Evolutionary conservation across 1,284 basidiomycete genomes (phyloP).

Genomic region (Sporisorium sorghi): DNA sequence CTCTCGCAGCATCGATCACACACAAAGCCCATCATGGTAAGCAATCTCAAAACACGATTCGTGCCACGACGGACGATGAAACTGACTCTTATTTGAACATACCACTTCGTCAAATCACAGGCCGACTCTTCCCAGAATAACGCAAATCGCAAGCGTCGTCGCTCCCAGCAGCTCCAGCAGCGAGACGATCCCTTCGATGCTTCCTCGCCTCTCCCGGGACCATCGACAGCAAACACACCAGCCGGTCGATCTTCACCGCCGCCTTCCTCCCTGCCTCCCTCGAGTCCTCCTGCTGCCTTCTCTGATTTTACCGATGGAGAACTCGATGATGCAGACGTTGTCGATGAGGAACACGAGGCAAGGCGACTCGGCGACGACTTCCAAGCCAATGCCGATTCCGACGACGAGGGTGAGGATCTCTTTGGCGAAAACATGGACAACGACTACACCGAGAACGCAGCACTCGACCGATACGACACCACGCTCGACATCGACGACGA

Average conservation of each 20-base stretch:
- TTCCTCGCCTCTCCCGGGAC: conserved; percentile 43
- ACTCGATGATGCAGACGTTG: conserved; percentile 46
- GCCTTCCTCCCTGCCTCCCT: conserved; percentile 64
- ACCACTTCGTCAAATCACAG: conserved; percentile 3
- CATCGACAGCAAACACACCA: conserved; percentile 48
- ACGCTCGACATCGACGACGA: conserved; percentile 85
- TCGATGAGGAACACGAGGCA: conserved; percentile 66
- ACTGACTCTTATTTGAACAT: conserved; percentile 6
- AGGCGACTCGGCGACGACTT: conserved; percentile 70
- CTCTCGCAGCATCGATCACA: neutral
- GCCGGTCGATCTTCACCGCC: conserved; percentile 56
- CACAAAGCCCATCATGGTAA: conserved; percentile 16
- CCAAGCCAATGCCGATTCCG: conserved; percentile 77
- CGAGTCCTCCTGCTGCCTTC: conserved; percentile 62
- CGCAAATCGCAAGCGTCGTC: conserved; percentile 53
- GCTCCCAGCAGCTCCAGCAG: conserved; percentile 46
- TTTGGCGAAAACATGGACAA: conserved; percentile 82
- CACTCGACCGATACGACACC: conserved; percentile 88
- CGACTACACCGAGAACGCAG: conserved; percentile 86
- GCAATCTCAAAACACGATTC: neutral
- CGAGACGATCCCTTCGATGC: conserved; percentile 50
- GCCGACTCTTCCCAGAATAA: conserved; percentile 39
- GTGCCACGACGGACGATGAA: neutral
- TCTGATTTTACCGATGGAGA: conserved; percentile 65
- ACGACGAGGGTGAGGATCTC: conserved; percentile 87